phyloP scores from a whole-genome alignment of 352 stramenopile species.

The Pythium biforme region DNA sequence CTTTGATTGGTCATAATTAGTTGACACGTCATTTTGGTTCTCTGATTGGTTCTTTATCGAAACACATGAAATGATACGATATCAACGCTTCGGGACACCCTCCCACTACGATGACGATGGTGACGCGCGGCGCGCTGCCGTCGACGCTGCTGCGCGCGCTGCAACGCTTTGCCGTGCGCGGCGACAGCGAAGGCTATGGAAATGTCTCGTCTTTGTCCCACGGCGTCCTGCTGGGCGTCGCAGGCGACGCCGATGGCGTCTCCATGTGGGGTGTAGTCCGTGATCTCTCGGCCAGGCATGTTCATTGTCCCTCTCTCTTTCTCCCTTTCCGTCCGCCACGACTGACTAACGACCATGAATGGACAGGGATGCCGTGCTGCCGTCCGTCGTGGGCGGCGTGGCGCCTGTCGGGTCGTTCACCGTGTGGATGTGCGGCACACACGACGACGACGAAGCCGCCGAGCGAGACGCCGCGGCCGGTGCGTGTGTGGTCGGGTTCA shows the following conservation, averaged over 20 bases:
- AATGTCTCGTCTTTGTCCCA: conserved; percentile 2
- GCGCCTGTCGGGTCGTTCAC: conserved; percentile 22
- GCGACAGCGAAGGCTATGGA: conserved; percentile 10
- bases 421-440: conserved; percentile 25
- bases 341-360: too few species aligned
- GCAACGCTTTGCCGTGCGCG: conserved; percentile 27
- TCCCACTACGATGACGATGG: neutral
- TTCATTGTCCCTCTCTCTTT: too few species aligned
- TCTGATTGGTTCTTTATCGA: neutral
- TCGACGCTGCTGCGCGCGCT: conserved; percentile 39
- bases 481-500: too few species aligned
- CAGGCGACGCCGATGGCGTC: neutral
- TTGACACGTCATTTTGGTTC: neutral
- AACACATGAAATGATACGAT: neutral
- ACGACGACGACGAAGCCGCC: conserved; percentile 10
- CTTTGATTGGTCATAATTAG: too few species aligned
- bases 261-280: conserved; percentile 15
- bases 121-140: conserved; percentile 20
- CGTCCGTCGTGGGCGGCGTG: conserved; percentile 32
- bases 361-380: conserved; percentile 15
- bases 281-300: conserved; percentile 8
- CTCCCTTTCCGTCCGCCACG: too few species aligned
- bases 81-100: neutral
- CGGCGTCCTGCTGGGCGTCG: conserved; percentile 31
- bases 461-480: conserved; percentile 11